Evolutionary conservation across 805 yeast species (phyloP), one percentile per base, ranked within the genome.

Genomic region (Monosporozyma servazzii): DNA sequence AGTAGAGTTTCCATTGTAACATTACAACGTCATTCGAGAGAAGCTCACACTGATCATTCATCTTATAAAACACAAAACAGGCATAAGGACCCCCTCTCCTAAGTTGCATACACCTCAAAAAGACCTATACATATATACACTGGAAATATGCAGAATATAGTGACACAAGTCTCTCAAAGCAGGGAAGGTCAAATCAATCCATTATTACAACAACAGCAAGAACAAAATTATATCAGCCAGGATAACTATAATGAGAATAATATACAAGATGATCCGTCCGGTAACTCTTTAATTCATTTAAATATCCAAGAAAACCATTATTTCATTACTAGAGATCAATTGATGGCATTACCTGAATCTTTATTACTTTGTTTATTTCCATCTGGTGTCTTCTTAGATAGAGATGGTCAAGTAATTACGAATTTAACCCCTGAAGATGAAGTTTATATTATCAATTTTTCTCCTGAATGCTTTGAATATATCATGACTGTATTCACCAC

Each of bases 281-380:
- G 70, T 49, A 76, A 78, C 49, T 81, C 90, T 5, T 76, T 81
- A 54, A 86, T 91, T 51, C 82, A 80, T 62, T 74, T 91, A 69
- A 82, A 87, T 61, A 77, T 91, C 50, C 78, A 96, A 48, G 96
- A 95, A 18, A 70, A 69, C 17, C 71, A 75, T 55, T 88, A 90
- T 67, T 79, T 81, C 48, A 82, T 93, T 47, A 82, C 95, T 5
- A 76, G 96, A 55, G 95, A 88, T 59, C 96, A 88, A 65, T 76
- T 93, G 57, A 84, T 90, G 88, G 81, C 88, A 49, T 72, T 93
- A 31, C 99, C 99, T 0, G 99, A 93, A 65, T 82, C 90, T 54
- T 80, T 93, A 23, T 71, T 93, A 52, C 77, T 90, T 50, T 87
- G 96, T 60, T 71, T 93, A 21, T 87, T 88, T 62, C 96, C 96